Evolutionary conservation across 495 filamentous ascomycete genomes (phyloP).

Genomic region (Trichocladium uniseriatum): DNA sequence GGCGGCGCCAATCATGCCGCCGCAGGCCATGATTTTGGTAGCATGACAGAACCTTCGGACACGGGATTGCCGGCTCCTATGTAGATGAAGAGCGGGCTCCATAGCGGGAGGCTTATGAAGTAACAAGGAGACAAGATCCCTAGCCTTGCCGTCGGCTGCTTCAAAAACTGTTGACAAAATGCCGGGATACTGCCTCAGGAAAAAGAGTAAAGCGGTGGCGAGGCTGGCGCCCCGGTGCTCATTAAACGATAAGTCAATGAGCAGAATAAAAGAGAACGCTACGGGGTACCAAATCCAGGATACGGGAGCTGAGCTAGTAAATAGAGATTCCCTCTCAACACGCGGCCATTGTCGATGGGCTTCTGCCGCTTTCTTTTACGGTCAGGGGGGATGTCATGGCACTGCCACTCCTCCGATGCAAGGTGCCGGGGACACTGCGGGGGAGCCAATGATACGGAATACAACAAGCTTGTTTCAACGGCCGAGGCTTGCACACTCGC

Average conservation of each 20-base stretch:
- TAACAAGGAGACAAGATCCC: not conserved
- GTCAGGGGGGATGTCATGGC: not conserved
- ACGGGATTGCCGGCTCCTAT: not conserved
- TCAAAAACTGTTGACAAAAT: not conserved
- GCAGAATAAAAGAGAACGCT: not conserved
- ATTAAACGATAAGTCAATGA: not conserved
- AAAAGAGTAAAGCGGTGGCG: not conserved
- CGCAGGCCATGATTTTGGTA: slow-evolving; percentile 23
- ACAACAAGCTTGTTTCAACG: too few species aligned
- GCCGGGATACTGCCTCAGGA: not conserved
- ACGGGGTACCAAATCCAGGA: too few species aligned
- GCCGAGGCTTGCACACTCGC: too few species aligned
- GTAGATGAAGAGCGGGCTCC: not conserved
- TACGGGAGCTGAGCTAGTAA: not conserved
- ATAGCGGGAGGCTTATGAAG: not conserved
- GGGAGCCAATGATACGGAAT: too few species aligned
- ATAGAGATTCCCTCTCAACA: not conserved
- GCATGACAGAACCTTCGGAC: not conserved
- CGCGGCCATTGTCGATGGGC: not conserved
- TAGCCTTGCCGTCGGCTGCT: not conserved
- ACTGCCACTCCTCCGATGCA: not conserved
- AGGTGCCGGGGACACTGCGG: not conserved
- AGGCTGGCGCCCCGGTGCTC: not conserved
- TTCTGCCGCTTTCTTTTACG: not conserved
- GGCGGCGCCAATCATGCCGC: slow-evolving; percentile 29